Evolutionary conservation across 495 filamentous ascomycete genomes (phyloP).

Genomic region (Neurospora sp.): DNA sequence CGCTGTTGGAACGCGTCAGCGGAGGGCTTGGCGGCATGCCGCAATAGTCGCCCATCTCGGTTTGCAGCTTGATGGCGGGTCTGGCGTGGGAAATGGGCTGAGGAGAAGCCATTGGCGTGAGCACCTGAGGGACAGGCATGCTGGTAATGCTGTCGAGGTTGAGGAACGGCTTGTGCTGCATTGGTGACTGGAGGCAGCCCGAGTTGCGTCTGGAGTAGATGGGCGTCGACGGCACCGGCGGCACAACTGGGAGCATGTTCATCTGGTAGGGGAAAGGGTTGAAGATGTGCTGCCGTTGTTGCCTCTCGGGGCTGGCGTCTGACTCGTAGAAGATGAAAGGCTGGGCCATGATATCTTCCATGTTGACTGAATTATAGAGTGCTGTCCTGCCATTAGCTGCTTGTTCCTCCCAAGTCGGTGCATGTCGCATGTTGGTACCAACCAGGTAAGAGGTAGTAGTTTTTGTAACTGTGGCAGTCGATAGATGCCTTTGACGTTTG

Average conservation of each 20-base stretch:
- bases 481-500: slow-evolving; percentile 8
- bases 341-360: slow-evolving; percentile 49
- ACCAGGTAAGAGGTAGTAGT: slow-evolving; percentile 11
- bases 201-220: slow-evolving; percentile 70
- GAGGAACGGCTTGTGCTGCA: slow-evolving; percentile 51
- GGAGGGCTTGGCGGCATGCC: slow-evolving; percentile 79
- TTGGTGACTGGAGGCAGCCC: slow-evolving; percentile 46
- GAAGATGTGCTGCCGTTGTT: slow-evolving; percentile 73
- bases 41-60: slow-evolving; percentile 58
- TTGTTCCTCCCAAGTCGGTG: slow-evolving; percentile 8
- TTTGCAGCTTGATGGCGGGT: slow-evolving; percentile 68
- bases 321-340: slow-evolving; percentile 90
- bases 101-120: slow-evolving; percentile 73
- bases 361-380: slow-evolving; percentile 12
- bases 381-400: slow-evolving; percentile 5
- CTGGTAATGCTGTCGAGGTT: slow-evolving; percentile 15
- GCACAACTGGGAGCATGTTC: slow-evolving; percentile 41
- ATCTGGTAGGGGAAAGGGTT: slow-evolving; percentile 50
- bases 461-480: slow-evolving; percentile 8
- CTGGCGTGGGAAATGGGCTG: slow-evolving; percentile 57
- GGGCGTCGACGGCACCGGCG: slow-evolving; percentile 50
- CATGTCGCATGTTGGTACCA: slow-evolving; percentile 8
- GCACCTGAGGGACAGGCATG: slow-evolving; percentile 40
- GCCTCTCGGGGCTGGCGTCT: slow-evolving; percentile 64
- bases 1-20: slow-evolving; percentile 71